Base-by-base conservation (phyloP, 805 yeast species). In the Candida incommunis region DNA sequence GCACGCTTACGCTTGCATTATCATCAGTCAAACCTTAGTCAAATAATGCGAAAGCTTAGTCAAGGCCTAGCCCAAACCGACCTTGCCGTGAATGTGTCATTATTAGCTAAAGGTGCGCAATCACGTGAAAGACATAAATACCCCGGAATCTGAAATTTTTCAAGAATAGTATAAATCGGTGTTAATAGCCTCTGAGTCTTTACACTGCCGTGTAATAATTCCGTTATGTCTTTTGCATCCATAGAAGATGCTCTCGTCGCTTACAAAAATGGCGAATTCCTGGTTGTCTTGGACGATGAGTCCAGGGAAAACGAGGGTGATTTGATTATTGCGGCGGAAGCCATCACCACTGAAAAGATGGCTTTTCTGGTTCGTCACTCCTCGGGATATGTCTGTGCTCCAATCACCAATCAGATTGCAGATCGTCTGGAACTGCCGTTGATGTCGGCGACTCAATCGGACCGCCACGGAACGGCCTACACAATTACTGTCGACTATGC, bases 271-370 rank as follows among this genome's bases (percentile, higher is more conserved):
- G 94, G 94, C 24, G 83, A 86, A 61, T 87, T 90, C 57, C 70
- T 92, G 42, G 75, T 92, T 41, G 98, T 92, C n/a, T 82, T 92
- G 83, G 99, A 92, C 62, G 96, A 92, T 59, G 96, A 86, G 62
- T 74, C 74, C 58, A 78, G 99, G 54, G 99, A 92, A 63, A 92
- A 92, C 62, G 99, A 92, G 66, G 99, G 98, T 44, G 99, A 92
- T 60, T 70, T 92, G 57, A 86, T 92, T 54, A 80, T 84, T 42
- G 94, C 97, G n/a, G 99, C 96, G 31, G 77, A 82, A 52, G 69
- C 69, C 45, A 70, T 79, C 52, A 82, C 94, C 35, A 77, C 82
- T 41, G 80, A 80, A 57, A 77, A 87, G 52, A 86, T 92, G 96
- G 98, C 97, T 1, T 92, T 92, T 56, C 66, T 92, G 50, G 94